A percentile compares a stretch with the other conserved stretches of the same genome.
Conservation (phyloP, 805 yeast species). For the Limtongozyma cylindracea region DNA sequence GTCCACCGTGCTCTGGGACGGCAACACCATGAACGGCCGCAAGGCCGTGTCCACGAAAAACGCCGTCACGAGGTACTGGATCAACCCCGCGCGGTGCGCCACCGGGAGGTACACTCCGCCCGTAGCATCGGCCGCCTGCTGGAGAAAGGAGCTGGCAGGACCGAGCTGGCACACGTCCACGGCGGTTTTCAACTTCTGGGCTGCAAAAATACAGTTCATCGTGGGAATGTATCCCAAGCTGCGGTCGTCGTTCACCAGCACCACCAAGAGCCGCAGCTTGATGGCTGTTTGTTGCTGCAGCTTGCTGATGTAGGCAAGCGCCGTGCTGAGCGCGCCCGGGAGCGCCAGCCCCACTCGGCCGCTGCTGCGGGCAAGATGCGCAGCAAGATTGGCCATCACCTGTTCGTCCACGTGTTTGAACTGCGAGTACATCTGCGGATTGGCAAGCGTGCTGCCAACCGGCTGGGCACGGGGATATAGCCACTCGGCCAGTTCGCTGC, state of each 20-base stretch:
- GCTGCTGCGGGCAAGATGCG: slow-evolving; percentile 15
- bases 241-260: slow-evolving; percentile 53
- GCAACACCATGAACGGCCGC: slow-evolving; percentile 51
- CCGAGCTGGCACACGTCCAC: slow-evolving; percentile 78
- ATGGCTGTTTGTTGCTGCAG: slow-evolving; percentile 3
- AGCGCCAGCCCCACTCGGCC: slow-evolving; percentile 21
- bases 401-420: slow-evolving; percentile 59
- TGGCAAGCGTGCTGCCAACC: slow-evolving; percentile 7
- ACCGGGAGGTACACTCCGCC: slow-evolving; percentile 65
- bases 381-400: slow-evolving; percentile 31
- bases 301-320: slow-evolving; percentile 36
- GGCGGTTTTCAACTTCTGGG: slow-evolving; percentile 76
- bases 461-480: slow-evolving; percentile 26
- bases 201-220: slow-evolving; percentile 91
- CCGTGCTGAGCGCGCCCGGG: slow-evolving; percentile 63
- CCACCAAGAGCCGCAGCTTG: slow-evolving; percentile 17
- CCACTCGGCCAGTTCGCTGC: slow-evolving; percentile 40
- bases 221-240: slow-evolving; percentile 64
- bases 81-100: slow-evolving; percentile 44
- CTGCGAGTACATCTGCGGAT: slow-evolving; percentile 59
- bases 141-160: slow-evolving; percentile 40
- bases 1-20: slow-evolving; percentile 69
- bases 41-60: slow-evolving; percentile 70
- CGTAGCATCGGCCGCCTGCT: slow-evolving; percentile 91
- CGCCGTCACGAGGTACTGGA: slow-evolving; percentile 64